These are phyloP conservation scores for Spirogloea muscicola DNA, from an alignment of 139 green algal genomes.

Conservation along the genomic window DNA sequence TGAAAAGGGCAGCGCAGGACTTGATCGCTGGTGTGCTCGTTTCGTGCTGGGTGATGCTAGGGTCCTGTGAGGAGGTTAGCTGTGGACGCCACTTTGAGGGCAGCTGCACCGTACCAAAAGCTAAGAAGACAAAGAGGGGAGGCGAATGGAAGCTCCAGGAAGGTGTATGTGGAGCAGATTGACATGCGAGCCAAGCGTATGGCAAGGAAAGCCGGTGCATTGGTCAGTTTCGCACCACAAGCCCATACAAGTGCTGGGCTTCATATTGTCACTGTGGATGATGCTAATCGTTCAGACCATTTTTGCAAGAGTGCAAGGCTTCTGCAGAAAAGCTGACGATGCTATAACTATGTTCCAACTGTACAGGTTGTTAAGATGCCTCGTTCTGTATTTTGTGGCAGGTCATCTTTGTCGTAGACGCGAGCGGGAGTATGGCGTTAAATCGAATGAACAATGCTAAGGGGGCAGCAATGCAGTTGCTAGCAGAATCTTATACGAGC, in stretches of 20 bases:
- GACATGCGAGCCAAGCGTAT: conserved; percentile 96
- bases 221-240: conserved; percentile 47
- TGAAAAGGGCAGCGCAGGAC: not conserved
- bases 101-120: conserved; percentile 92
- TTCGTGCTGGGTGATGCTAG: not conserved
- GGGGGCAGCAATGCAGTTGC: conserved; percentile 89
- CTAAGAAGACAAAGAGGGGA: conserved; percentile 52
- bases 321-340: too few relatives aligned
- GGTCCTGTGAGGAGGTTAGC: conserved; percentile 84
- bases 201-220: conserved; percentile 89
- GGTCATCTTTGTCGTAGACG: conserved; percentile 61
- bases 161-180: conserved; percentile 93
- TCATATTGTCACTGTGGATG: too few relatives aligned
- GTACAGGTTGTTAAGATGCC: too few relatives aligned
- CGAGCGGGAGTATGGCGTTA: conserved; percentile 88
- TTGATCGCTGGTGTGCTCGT: not conserved
- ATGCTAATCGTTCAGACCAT: too few relatives aligned
- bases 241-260: too few relatives aligned
- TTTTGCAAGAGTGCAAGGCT: too few relatives aligned
- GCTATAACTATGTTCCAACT: too few relatives aligned
- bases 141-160: conserved; percentile 33
- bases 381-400: conserved; percentile 25
- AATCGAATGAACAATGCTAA: conserved; percentile 98
- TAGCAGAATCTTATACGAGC: conserved; percentile 87
- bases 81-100: conserved; percentile 93